Conservation (phyloP, 805 yeast species). For the Starmerella sp. region DNA sequence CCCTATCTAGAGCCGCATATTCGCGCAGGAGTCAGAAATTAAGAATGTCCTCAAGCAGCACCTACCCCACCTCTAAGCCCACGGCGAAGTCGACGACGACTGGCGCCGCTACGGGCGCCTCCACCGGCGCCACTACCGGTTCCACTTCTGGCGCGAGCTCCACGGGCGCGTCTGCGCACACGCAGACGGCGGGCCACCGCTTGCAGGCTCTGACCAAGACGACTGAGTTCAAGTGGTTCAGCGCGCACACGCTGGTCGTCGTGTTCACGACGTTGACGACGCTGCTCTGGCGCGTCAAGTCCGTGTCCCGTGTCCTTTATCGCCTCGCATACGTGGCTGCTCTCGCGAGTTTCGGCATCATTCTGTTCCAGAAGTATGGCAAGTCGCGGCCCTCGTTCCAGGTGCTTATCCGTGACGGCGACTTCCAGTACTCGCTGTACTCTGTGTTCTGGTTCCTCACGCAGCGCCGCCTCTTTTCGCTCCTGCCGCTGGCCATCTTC, state of each 20-base stretch:
- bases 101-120: not conserved
- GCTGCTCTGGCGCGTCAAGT: slow-evolving; percentile 17
- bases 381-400: slow-evolving; percentile 20
- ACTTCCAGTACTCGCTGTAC: slow-evolving; percentile 56
- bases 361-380: slow-evolving; percentile 48
- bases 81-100: slow-evolving; percentile 1
- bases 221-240: slow-evolving; percentile 26
- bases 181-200: slow-evolving; percentile 5
- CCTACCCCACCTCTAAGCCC: slow-evolving; percentile 1
- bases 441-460: slow-evolving; percentile 49
- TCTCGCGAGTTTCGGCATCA: slow-evolving; percentile 62
- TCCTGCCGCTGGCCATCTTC: slow-evolving; percentile 64
- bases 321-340: slow-evolving; percentile 52
- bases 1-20: not conserved
- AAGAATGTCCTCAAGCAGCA: not conserved
- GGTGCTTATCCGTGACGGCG: slow-evolving; percentile 42
- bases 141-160: not conserved
- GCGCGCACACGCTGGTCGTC: slow-evolving; percentile 20
- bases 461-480: slow-evolving; percentile 48
- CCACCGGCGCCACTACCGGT: slow-evolving; percentile 4
- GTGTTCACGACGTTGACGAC: slow-evolving; percentile 13
- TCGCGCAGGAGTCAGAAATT: not conserved
- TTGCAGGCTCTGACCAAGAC: slow-evolving; percentile 20
- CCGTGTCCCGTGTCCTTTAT: slow-evolving; percentile 41
- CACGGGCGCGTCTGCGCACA: not conserved